A percentile compares a stretch with the other conserved stretches of the same genome.
Conservation (phyloP, 2,329 filamentous ascomycete genomes). For the Fonsecaea pugnacius region DNA sequence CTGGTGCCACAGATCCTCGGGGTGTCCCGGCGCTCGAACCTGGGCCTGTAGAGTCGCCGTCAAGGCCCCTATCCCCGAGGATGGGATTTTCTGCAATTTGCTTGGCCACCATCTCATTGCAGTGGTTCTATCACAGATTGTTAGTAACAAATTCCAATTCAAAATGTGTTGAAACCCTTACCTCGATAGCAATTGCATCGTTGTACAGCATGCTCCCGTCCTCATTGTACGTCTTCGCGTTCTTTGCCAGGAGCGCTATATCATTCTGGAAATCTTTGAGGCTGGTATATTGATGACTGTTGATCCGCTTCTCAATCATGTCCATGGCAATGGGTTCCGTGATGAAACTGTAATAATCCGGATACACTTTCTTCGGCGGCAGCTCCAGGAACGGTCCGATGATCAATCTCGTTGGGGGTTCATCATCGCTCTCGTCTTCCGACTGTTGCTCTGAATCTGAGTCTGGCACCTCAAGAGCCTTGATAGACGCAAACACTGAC, state of each 20-base stretch:
- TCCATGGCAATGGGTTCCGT: constrained; percentile 94
- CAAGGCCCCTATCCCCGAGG: constrained; percentile 54
- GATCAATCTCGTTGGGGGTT: constrained; percentile 71
- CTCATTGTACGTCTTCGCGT: constrained; percentile 96
- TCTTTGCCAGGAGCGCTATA: constrained; percentile 80
- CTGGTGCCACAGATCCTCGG: constrained; percentile 59
- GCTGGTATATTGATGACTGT: constrained; percentile 87
- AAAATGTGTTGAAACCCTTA: constrained; percentile 47
- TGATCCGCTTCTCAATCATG: constrained; percentile 91
- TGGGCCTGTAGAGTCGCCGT: constrained; percentile 56
- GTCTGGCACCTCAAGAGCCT: constrained; percentile 77
- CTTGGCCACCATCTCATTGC: constrained; percentile 38
- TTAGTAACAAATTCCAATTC: neutral
- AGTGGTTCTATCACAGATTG: constrained; percentile 29
- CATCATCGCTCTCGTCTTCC: constrained; percentile 57
- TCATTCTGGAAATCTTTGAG: constrained; percentile 81
- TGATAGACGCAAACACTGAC: constrained; percentile 75
- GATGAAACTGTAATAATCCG: constrained; percentile 95
- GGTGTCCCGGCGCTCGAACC: constrained; percentile 63
- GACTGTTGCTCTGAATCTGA: constrained; percentile 59
- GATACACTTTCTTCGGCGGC: constrained; percentile 84
- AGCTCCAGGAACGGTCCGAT: constrained; percentile 94
- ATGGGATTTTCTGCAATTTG: constrained; percentile 48
- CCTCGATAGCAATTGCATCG: constrained; percentile 91
- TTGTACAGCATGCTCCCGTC: constrained; percentile 89